Evolutionary conservation across 768 basidiomycete species (phyloP).

Genomic region (Antrodiella citrinella): DNA sequence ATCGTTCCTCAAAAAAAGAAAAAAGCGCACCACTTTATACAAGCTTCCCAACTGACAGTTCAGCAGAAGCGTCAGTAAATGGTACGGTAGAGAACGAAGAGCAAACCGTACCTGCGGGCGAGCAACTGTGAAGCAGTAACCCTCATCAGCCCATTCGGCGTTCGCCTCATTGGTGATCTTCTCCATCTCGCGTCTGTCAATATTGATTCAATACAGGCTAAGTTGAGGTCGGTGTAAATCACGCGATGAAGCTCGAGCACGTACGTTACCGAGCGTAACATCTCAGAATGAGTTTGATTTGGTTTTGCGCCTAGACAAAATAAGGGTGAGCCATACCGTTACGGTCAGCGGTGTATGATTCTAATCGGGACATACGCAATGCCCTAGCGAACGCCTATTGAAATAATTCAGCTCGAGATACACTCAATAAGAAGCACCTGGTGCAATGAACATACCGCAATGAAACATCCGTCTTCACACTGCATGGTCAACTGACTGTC

Average conservation of each 20-base stretch:
- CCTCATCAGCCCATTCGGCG: neutral
- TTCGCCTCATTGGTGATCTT: neutral
- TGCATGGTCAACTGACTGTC: slow-evolving; percentile 2
- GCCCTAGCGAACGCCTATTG: neutral
- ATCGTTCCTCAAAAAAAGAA: no score
- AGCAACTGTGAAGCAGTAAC: neutral
- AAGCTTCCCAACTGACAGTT: neutral
- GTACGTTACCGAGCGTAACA: neutral
- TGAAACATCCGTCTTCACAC: neutral
- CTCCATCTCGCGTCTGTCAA: neutral
- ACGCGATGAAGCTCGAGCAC: no score
- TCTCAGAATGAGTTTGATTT: neutral
- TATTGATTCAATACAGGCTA: neutral
- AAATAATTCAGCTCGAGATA: no score
- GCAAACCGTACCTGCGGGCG: neutral
- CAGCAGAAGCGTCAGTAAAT: neutral
- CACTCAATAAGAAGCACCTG: neutral
- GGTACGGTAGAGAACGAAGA: neutral
- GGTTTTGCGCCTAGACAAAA: neutral
- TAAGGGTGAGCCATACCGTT: no score
- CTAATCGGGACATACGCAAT: neutral
- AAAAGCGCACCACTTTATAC: neutral
- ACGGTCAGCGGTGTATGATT: no score
- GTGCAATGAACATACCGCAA: slow-evolving; percentile 1
- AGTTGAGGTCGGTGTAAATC: neutral